Evolutionary conservation across 129 eudicot genomes (phyloP), one percentile per base, ranked within the genome.

Genomic region (Lactuca saligna): DNA sequence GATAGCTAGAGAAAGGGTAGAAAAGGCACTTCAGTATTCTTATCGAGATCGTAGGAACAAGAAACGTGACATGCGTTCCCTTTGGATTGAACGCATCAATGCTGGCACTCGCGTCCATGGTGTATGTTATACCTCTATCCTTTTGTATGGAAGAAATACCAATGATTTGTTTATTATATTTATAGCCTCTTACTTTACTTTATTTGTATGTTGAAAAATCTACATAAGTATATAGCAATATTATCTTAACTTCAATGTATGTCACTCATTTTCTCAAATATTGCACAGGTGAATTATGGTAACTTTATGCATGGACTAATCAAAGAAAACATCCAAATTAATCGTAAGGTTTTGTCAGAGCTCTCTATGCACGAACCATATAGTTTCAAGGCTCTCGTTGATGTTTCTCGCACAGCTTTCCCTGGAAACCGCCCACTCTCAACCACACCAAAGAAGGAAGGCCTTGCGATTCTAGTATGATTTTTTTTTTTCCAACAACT

Each of bases 11-110:
- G 97, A 93, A 63, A 83, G 97, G 68, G 99, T 93, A 39, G 97
- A 89, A 78, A 93, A 93, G 72, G 99, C 99, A 0, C 93, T 93
- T 54, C 99, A 93, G 72, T 93, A 93, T 70, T 85, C 99, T 1
- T 93, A 93, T 73, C 77, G 99, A 70, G 99, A 93, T 41, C 88
- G 99, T 34, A 88, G 97, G 39, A 93, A 71, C 80, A 93, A 93
- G 86, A 93, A 93, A 81, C 91, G 99, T 10, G 99, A 93, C 49
- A 93, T 93, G 99, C 97, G 99, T 39, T 79, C 86, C 9, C 99
- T 93, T 72, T 93, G 99, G 97, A 93, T 93, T 54, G 91, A 89
- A 50, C 95, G 97, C 58, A 93, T 93, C 38, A 93, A 93, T 58
- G 98, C 98, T 20, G 98, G 98, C 75, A 76, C 97, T 65, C 95